These are phyloP conservation scores for Bipolaris bicolor DNA, from an alignment of 2,329 filamentous ascomycete species.

Conservation along the genomic window DNA sequence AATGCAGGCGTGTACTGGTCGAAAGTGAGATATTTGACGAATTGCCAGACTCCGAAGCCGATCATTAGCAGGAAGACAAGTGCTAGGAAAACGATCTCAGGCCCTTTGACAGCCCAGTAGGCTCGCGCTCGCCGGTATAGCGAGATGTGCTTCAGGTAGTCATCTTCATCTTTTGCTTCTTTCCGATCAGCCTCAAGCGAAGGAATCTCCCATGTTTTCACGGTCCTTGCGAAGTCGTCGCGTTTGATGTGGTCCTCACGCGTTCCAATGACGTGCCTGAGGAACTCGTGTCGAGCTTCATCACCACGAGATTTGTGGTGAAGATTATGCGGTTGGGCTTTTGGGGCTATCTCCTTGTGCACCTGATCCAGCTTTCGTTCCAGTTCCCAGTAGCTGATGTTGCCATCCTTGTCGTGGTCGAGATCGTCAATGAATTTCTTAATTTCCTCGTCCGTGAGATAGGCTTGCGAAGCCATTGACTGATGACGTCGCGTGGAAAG, in stretches of 20 bases:
- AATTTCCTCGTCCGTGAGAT: constrained; percentile 57
- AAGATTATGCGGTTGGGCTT: constrained; percentile 55
- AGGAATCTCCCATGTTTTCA: constrained; percentile 57
- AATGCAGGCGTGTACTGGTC: constrained; percentile 57
- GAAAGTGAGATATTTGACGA: constrained; percentile 59
- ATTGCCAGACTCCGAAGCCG: constrained; percentile 62
- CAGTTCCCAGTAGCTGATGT: constrained; percentile 60
- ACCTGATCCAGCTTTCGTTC: constrained; percentile 61
- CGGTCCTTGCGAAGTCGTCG: constrained; percentile 54
- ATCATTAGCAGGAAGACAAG: constrained; percentile 58
- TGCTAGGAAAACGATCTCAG: constrained; percentile 57
- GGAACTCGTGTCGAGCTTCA: constrained; percentile 58
- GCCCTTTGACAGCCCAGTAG: constrained; percentile 63
- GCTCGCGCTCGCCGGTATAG: constrained; percentile 57
- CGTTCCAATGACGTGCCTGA: constrained; percentile 58
- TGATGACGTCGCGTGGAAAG: not conserved
- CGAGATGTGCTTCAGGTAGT: constrained; percentile 56
- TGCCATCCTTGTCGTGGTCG: constrained; percentile 59
- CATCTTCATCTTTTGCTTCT: constrained; percentile 55
- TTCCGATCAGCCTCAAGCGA: constrained; percentile 57
- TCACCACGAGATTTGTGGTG: constrained; percentile 48
- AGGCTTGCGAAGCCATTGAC: constrained; percentile 34
- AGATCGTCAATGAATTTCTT: constrained; percentile 60
- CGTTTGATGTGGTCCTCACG: constrained; percentile 53
- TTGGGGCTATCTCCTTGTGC: constrained; percentile 58